Conservation (phyloP, 2,329 filamentous ascomycete genomes). For the Epichloe typhina region DNA sequence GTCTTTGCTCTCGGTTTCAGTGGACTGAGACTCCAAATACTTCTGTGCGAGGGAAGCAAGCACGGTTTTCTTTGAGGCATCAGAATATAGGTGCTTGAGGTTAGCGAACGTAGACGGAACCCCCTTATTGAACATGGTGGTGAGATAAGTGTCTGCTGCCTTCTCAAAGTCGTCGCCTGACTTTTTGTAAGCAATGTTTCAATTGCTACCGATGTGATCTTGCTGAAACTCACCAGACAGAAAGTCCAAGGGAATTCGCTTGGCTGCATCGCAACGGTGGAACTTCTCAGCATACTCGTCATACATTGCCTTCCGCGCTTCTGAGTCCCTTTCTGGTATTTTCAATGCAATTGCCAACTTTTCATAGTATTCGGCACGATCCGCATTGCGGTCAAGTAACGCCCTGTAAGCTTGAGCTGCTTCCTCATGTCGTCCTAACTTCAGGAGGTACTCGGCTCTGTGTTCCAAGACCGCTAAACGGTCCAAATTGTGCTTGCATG, state of each 20-base stretch:
- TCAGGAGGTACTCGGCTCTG: slow-evolving; percentile 69
- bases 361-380: slow-evolving; percentile 77
- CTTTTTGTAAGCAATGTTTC: slow-evolving; percentile 10
- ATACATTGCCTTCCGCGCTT: slow-evolving; percentile 58
- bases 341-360: slow-evolving; percentile 58
- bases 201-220: background rate
- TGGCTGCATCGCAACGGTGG: slow-evolving; percentile 71
- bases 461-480: slow-evolving; percentile 74
- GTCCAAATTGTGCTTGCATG: slow-evolving; percentile 69
- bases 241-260: slow-evolving; percentile 81
- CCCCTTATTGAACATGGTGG: slow-evolving; percentile 77
- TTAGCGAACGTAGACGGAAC: slow-evolving; percentile 95
- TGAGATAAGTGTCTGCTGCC: slow-evolving; percentile 67
- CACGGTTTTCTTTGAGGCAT: slow-evolving; percentile 62
- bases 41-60: slow-evolving; percentile 65
- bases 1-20: slow-evolving; percentile 31
- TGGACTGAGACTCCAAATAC: slow-evolving; percentile 52
- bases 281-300: slow-evolving; percentile 67
- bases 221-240: slow-evolving; percentile 44
- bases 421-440: slow-evolving; percentile 65
- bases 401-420: slow-evolving; percentile 70
- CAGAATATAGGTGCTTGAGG: slow-evolving; percentile 80
- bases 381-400: slow-evolving; percentile 75
- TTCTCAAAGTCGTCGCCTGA: slow-evolving; percentile 65
- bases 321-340: slow-evolving; percentile 42